Evolutionary conservation across 1,284 basidiomycete species (phyloP).

Genomic region (Leccinum griseonigrum): DNA sequence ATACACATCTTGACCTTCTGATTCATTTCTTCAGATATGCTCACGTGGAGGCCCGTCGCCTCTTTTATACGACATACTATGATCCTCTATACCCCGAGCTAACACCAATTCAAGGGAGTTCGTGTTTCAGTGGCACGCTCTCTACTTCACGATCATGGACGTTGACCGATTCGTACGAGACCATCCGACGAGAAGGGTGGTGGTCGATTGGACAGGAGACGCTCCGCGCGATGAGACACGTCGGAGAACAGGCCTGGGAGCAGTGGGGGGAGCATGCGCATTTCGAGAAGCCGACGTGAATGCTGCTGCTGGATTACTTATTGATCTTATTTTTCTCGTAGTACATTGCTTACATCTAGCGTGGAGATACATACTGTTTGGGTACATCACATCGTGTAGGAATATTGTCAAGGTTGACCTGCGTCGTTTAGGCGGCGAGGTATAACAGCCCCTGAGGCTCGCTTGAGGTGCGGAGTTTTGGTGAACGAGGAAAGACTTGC

Average conservation of each 20-base stretch:
- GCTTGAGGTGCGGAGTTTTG: not conserved
- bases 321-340: slow-evolving; percentile 17
- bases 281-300: slow-evolving; percentile 33
- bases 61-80: slow-evolving; percentile 62
- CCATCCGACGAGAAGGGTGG: slow-evolving; percentile 30
- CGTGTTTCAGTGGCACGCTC: slow-evolving; percentile 23
- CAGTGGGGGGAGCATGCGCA: slow-evolving; percentile 30
- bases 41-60: slow-evolving; percentile 38
- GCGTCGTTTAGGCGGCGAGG: not conserved
- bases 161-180: slow-evolving; percentile 29
- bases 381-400: slow-evolving; percentile 9
- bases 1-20: not conserved
- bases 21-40: slow-evolving; percentile 35
- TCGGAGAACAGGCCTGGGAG: slow-evolving; percentile 32
- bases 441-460: not conserved
- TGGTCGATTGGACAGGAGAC: slow-evolving; percentile 24
- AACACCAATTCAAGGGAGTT: slow-evolving; percentile 33
- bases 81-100: slow-evolving; percentile 72
- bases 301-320: slow-evolving; percentile 8
- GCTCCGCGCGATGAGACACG: slow-evolving; percentile 20
- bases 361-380: slow-evolving; percentile 16
- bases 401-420: not conserved
- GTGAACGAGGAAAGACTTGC: not conserved
- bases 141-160: slow-evolving; percentile 29
- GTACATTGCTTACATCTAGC: slow-evolving; percentile 13